A percentile compares a stretch with the other conserved stretches of the same genome.
These are phyloP conservation scores for Rhododendron molle DNA, from an alignment of 148 eudicot genomes.

Conservation along the genomic window DNA sequence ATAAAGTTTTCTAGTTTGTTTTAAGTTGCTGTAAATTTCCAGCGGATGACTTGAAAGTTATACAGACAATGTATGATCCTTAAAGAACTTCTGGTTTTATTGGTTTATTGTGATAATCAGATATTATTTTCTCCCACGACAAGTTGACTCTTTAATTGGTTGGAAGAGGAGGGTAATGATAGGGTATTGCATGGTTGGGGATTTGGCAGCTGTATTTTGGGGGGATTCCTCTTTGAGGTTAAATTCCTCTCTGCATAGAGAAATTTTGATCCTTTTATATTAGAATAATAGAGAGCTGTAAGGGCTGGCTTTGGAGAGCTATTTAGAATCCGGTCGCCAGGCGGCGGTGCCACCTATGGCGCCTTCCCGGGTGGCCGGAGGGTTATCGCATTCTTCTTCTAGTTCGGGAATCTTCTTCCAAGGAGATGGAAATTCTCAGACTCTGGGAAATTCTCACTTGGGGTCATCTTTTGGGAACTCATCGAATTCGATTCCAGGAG, in stretches of 20 bases:
- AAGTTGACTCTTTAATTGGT: background rate
- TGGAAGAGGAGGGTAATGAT: constrained; percentile 4
- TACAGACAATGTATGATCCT: background rate
- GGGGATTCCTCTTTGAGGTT: background rate
- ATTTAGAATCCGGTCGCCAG: constrained; percentile 56
- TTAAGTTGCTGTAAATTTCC: background rate
- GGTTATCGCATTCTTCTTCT: constrained; percentile 71
- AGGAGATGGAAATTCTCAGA: constrained; percentile 70
- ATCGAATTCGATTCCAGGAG: constrained; percentile 52
- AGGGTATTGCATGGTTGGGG: background rate
- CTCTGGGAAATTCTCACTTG: constrained; percentile 63
- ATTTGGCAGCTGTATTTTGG: background rate
- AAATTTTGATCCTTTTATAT: background rate
- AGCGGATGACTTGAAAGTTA: background rate
- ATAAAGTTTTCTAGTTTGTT: background rate
- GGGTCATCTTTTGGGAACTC: constrained; percentile 77
- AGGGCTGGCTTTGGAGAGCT: constrained; percentile 53
- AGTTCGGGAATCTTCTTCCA: constrained; percentile 88
- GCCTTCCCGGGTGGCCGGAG: constrained; percentile 75
- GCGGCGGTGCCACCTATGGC: constrained; percentile 58
- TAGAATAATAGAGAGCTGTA: constrained; percentile 14
- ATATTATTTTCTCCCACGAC: background rate
- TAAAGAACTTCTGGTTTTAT: background rate
- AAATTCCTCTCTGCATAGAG: background rate
- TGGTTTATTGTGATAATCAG: constrained; percentile 8